A percentile compares a stretch with the other conserved stretches of the same genome.
These are phyloP conservation scores for Raddia distichophylla DNA, from an alignment of 176 grass and related monocot genomes.

Conservation along the genomic window DNA sequence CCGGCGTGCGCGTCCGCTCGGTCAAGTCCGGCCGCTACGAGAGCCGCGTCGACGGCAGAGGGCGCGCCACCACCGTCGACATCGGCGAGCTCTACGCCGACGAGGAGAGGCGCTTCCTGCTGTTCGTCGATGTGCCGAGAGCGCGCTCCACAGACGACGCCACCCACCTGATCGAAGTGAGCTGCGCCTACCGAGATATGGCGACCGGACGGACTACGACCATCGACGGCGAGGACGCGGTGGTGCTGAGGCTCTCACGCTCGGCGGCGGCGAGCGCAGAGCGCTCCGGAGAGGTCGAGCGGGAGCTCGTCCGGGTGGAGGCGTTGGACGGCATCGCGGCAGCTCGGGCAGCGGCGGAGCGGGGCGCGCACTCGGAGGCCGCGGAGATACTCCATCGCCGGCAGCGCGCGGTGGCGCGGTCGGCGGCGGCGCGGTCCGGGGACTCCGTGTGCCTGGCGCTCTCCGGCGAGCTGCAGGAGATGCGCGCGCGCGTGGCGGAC, in stretches of 20 bases:
- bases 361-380: slow-evolving; percentile 43
- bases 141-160: background rate
- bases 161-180: slow-evolving; percentile 47
- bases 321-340: slow-evolving; percentile 44
- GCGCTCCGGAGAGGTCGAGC: slow-evolving; percentile 63
- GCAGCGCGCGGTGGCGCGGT: slow-evolving; percentile 38
- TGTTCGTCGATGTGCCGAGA: slow-evolving; percentile 60
- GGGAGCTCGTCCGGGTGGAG: slow-evolving; percentile 45
- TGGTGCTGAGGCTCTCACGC: slow-evolving; percentile 45
- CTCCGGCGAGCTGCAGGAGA: slow-evolving; percentile 60
- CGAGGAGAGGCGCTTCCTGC: slow-evolving; percentile 84
- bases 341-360: slow-evolving; percentile 55
- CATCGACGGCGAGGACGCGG: slow-evolving; percentile 48
- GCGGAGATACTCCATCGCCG: slow-evolving; percentile 42
- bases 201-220: slow-evolving; percentile 37
- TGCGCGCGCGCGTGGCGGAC: slow-evolving; percentile 55
- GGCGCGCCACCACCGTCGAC: slow-evolving; percentile 48
- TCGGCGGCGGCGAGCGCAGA: background rate
- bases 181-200: slow-evolving; percentile 70
- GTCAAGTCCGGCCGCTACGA: slow-evolving; percentile 67
- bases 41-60: slow-evolving; percentile 49
- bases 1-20: slow-evolving; percentile 41
- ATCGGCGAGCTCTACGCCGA: slow-evolving; percentile 86
- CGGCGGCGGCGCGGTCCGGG: slow-evolving; percentile 44
- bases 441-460: slow-evolving; percentile 46